Base-by-base conservation (phyloP, 805 yeast genomes). In the Priceomyces fermenticarens region DNA sequence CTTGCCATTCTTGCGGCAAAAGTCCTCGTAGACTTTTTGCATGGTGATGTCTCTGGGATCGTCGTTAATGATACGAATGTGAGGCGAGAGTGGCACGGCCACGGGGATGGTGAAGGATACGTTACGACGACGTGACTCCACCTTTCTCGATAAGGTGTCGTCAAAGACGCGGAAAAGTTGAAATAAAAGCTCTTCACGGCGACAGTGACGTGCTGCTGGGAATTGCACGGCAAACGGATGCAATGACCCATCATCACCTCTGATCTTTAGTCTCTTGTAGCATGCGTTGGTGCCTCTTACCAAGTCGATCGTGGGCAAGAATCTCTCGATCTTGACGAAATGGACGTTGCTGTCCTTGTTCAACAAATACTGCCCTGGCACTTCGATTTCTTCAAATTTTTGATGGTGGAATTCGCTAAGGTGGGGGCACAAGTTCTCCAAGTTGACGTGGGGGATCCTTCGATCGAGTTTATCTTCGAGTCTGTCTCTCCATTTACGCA, bases 401-500 rank as follows among this genome's bases (percentile, higher is more conserved):
- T 93, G 98, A 60, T 93, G 96, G 64, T 93, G 99, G 79, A 95
- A 93, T 58, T 90, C 97, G 58, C 95, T 85, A 61, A 93, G 72
- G 53, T 91, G 98, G 11, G 98, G 97, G 54, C 97, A 89, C 47
- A 93, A 73, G 42, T 89, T 81, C 63, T 93, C 99, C 47, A 93
- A 65, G 51, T 89, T 85, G 37, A 89, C 85, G 51, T 80, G 78
- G 23, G 82, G 78, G 42, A 88, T 83, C 43, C 95, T 77, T 48
- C 96, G 75, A 59, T 93, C 98, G 45, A 93, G 73, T 57, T 87
- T 89, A 52, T 87, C 96, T 60, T 93, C 98, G 44, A 93, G 70
- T 34, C 97, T 73, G 50, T 89, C 90, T 51, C 97, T 78, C 99
- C 99, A 93, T 54, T 80, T 82, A 41, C 97, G 75, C 58, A 93